A percentile compares a stretch with the other conserved stretches of the same genome.
These are phyloP conservation scores for Pseudogymnoascus sp. DNA, from an alignment of 2,329 filamentous ascomycete species.

Conservation along the genomic window DNA sequence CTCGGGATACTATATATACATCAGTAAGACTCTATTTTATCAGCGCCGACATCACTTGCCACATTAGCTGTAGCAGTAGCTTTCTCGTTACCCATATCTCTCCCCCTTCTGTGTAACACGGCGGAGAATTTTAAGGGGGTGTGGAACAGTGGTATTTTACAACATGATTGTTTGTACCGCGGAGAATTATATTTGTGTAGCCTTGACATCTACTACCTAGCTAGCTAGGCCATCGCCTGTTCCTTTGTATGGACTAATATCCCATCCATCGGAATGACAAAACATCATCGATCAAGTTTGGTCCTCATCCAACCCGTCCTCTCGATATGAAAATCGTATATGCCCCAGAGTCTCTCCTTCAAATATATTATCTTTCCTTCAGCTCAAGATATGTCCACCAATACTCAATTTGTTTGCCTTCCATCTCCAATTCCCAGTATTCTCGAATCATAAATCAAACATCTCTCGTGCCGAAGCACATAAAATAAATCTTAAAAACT, in stretches of 20 bases:
- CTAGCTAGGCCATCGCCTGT: not conserved
- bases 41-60: too few species aligned
- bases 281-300: not conserved
- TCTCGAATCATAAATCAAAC: not conserved
- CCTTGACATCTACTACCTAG: not conserved
- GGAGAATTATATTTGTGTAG: not conserved
- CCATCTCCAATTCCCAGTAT: not conserved
- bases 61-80: too few species aligned
- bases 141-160: not conserved
- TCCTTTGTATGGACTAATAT: not conserved
- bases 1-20: too few species aligned
- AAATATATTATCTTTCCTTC: not conserved
- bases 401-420: not conserved
- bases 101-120: too few species aligned
- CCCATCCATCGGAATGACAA: not conserved
- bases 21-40: too few species aligned
- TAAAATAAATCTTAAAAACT: not conserved
- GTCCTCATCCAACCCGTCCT: not conserved
- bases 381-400: not conserved
- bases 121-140: not conserved
- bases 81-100: too few species aligned
- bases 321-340: not conserved
- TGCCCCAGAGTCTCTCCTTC: not conserved
- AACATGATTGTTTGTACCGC: not conserved
- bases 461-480: not conserved